These are phyloP conservation scores for Suillus spraguei DNA, from an alignment of 768 basidiomycete species.

Conservation along the genomic window DNA sequence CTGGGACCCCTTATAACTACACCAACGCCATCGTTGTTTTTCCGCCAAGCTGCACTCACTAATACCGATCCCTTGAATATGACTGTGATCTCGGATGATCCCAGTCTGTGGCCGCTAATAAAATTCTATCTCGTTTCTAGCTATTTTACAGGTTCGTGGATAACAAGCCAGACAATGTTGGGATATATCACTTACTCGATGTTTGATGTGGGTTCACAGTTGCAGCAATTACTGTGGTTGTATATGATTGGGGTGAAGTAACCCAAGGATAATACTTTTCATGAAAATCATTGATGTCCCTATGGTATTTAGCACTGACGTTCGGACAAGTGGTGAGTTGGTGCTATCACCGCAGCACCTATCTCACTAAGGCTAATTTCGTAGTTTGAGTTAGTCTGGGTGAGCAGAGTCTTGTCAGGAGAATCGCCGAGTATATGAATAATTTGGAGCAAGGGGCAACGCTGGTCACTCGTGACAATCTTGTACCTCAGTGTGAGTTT, in stretches of 20 bases:
- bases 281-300: neutral
- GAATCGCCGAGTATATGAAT: neutral
- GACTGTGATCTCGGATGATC: neutral
- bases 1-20: too few species aligned
- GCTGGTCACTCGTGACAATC: neutral
- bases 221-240: neutral
- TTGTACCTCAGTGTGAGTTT: neutral
- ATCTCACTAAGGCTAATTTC: neutral
- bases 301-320: neutral
- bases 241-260: neutral
- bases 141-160: neutral
- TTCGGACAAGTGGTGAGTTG: conserved; percentile 1
- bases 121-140: neutral
- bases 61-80: neutral
- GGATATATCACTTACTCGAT: neutral
- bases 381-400: neutral
- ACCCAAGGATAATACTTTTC: neutral
- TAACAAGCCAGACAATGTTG: too few species aligned
- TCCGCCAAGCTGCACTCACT: neutral
- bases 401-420: neutral
- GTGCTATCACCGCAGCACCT: neutral
- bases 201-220: neutral
- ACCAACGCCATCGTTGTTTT: neutral
- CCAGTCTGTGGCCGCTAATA: neutral
- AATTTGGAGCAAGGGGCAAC: neutral